These are phyloP conservation scores for Balakata baccata DNA, from an alignment of 345 rosid genomes.

Conservation along the genomic window DNA sequence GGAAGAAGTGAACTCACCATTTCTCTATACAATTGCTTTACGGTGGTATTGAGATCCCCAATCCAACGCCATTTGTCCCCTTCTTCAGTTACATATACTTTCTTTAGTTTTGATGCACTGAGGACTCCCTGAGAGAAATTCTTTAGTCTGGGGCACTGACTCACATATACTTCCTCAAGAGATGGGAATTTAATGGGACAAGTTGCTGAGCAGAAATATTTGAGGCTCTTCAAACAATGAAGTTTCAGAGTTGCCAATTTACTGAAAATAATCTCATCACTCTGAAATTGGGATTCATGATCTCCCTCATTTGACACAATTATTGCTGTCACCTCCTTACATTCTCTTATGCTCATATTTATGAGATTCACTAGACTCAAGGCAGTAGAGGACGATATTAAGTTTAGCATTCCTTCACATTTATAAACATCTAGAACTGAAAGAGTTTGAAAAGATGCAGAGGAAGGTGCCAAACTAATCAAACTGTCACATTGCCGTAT, in stretches of 20 bases:
- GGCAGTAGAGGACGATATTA: constrained; percentile 11
- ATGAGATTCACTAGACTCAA: constrained; percentile 15
- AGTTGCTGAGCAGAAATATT: not conserved
- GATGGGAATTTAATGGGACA: too few relatives aligned
- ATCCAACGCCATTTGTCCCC: not conserved
- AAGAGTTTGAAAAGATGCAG: constrained; percentile 6
- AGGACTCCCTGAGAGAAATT: not conserved
- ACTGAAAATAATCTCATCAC: constrained; percentile 6
- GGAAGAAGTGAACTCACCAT: not conserved
- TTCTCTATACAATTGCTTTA: not conserved
- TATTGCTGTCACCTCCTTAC: constrained; percentile 9
- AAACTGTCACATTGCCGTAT: not conserved
- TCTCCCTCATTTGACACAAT: constrained; percentile 9
- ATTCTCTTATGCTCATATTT: constrained; percentile 14
- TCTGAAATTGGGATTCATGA: not conserved
- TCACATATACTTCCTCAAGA: not conserved
- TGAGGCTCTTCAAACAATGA: constrained; percentile 11
- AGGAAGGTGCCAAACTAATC: constrained; percentile 11
- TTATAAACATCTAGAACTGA: not conserved
- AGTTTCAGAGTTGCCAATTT: not conserved
- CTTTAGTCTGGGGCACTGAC: constrained; percentile 2
- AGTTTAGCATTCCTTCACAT: constrained; percentile 8
- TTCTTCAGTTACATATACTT: not conserved
- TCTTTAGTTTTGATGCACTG: not conserved
- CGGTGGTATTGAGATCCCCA: not conserved